Evolutionary conservation across 2,329 filamentous ascomycete species (phyloP), one percentile per base, ranked within the genome.

Genomic region (Hypoxylon sp.): DNA sequence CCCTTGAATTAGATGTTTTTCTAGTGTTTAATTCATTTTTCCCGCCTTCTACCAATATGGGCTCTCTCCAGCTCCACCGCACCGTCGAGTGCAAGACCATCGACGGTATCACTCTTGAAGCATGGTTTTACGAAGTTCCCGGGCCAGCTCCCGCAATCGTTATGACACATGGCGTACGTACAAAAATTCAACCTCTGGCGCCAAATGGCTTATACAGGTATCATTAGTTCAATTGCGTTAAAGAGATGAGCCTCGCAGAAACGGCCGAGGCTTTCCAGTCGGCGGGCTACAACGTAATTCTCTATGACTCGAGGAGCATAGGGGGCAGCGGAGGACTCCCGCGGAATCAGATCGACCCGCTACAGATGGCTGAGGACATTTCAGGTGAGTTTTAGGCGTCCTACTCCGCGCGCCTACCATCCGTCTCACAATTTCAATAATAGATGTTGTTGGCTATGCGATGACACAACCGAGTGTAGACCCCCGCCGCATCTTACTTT

Each of bases 141-240:
- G 61, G 64, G 2, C 66, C 49, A 0, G 71, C 65, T 1, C 61
- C 74, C 0, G 67, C 67, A 9, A 67, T 77, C 7, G 59, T 77
- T 13, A 75, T 76, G 72, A 60, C 67, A 1, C 74, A 69, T 25
- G 74, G 75, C 0, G 72, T 74, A 63, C n/a, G 72, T 67, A 14
- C 11, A 13, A 11, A 4, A 11, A 34, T 23, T 51, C 11, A 13
- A 4, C 13, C n/a, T 41, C 48, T 17, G 9, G 14, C n/a, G 9
- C 2, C 5, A 7, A 19, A 5, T 10, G 41, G 30, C 56, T 62
- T n/a, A 66, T 45, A 6, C 14, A 41, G 5, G 14, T 41, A 17
- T 17, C 45, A 14, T n/a, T 51, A 75, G 74, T 74, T 77, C 52
- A 76, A 76, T 50, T 73, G 67, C 30, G 70, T 74, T 34, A 75